Conservation (phyloP, 306 rosid species). For the Casuarina glauca region DNA sequence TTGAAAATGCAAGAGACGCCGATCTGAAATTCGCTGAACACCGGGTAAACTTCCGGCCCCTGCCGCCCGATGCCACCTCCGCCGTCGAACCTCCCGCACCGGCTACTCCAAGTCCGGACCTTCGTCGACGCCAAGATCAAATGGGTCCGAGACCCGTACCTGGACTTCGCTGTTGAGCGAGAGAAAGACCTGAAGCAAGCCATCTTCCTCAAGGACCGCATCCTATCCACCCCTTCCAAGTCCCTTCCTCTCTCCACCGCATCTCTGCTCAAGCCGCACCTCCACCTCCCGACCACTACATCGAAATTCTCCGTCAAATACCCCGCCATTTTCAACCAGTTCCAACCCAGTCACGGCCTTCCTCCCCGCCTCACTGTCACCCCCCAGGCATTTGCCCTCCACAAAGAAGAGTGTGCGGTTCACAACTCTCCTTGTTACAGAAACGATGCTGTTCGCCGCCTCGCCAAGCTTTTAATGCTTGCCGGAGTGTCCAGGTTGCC, state of each 20-base stretch:
- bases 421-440: constrained; percentile 42
- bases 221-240: constrained; percentile 54
- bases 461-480: constrained; percentile 76
- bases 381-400: constrained; percentile 50
- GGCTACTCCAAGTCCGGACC: constrained; percentile 42
- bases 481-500: constrained; percentile 63
- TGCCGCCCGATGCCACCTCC: constrained; percentile 38
- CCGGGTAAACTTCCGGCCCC: too few relatives aligned
- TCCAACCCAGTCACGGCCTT: constrained; percentile 51
- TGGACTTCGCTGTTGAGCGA: constrained; percentile 64
- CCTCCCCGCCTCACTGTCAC: constrained; percentile 62
- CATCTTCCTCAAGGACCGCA: constrained; percentile 59
- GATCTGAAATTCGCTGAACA: too few relatives aligned
- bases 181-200: constrained; percentile 69
- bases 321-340: constrained; percentile 49
- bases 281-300: constrained; percentile 54
- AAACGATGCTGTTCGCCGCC: constrained; percentile 51
- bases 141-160: constrained; percentile 81
- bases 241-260: constrained; percentile 58
- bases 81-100: constrained; percentile 42
- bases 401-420: constrained; percentile 57
- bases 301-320: constrained; percentile 50
- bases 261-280: constrained; percentile 51
- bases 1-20: too few relatives aligned
- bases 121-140: constrained; percentile 72